Percentiles rank a stretch among this genome's conserved stretches.
phyloP scores from a whole-genome alignment of 352 stramenopile species.

The Pythium vanterpoolii region DNA sequence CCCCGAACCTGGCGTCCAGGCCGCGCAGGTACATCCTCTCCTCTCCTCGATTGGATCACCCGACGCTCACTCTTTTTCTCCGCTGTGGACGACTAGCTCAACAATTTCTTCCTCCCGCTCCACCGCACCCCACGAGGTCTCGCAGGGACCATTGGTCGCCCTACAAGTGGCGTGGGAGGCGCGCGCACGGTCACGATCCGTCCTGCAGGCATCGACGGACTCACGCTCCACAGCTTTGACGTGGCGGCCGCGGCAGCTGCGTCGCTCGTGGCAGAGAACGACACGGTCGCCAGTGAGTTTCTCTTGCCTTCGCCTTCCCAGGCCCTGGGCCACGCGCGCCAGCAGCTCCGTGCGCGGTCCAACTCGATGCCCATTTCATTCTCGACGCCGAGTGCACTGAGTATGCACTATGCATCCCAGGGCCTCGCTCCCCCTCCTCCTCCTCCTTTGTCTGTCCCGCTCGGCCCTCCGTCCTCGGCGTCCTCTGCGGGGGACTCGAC shows the following conservation, averaged over 20 bases:
- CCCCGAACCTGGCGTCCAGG: conserved; percentile 21
- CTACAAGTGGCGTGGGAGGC: background rate
- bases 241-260: conserved; percentile 1
- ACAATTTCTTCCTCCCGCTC: conserved; percentile 45
- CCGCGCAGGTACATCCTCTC: conserved; percentile 10
- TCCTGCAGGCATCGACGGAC: conserved; percentile 38
- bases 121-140: conserved; percentile 31
- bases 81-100: conserved; percentile 19
- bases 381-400: conserved; percentile 5
- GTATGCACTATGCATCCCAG: background rate
- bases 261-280: conserved; percentile 19
- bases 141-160: conserved; percentile 1
- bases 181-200: conserved; percentile 54
- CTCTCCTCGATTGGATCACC: background rate
- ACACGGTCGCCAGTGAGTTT: conserved; percentile 12
- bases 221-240: conserved; percentile 17
- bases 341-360: conserved; percentile 53
- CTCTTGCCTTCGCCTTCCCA: conserved; percentile 10
- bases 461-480: too few relatives aligned
- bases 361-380: conserved; percentile 74
- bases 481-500: conserved; percentile 1
- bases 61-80: background rate
- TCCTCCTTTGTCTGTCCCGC: too few relatives aligned
- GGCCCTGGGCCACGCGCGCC: conserved; percentile 5
- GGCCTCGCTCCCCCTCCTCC: background rate